phyloP scores from a whole-genome alignment of 306 rosid species.

The Vicia villosa region DNA sequence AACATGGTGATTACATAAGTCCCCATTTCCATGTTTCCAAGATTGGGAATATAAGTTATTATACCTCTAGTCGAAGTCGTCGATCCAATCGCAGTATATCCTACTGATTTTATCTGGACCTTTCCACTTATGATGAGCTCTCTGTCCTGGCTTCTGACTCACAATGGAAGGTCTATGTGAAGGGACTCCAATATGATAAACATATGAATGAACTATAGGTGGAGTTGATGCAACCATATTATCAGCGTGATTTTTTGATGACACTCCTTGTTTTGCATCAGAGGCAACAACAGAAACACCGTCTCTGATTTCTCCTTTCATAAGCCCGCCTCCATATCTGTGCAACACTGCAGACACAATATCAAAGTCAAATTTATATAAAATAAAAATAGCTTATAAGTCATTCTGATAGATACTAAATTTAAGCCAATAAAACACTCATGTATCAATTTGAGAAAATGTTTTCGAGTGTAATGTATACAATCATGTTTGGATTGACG shows the following conservation, averaged over 20 bases:
- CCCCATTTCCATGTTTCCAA: too few species aligned
- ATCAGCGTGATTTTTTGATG: constrained; percentile 62
- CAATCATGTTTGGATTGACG: not conserved
- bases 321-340: constrained; percentile 85
- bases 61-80: too few species aligned
- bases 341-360: constrained; percentile 64
- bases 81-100: too few species aligned
- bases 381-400: constrained; percentile 7
- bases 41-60: too few species aligned
- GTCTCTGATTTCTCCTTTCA: constrained; percentile 81
- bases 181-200: too few species aligned
- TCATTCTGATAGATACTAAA: not conserved
- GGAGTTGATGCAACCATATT: constrained; percentile 73
- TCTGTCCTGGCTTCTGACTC: too few species aligned
- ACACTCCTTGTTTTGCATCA: constrained; percentile 70
- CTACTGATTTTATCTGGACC: too few species aligned
- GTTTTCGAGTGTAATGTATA: not conserved
- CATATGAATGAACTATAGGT: too few species aligned
- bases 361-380: constrained; percentile 21
- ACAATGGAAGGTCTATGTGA: too few species aligned
- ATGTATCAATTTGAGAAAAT: constrained; percentile 18
- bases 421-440: constrained; percentile 5
- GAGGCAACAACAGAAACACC: constrained; percentile 48
- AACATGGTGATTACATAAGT: too few species aligned
- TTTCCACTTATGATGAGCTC: too few species aligned